Evolutionary conservation across 768 basidiomycete genomes (phyloP).

Genomic region (Rhodocollybia butyracea): DNA sequence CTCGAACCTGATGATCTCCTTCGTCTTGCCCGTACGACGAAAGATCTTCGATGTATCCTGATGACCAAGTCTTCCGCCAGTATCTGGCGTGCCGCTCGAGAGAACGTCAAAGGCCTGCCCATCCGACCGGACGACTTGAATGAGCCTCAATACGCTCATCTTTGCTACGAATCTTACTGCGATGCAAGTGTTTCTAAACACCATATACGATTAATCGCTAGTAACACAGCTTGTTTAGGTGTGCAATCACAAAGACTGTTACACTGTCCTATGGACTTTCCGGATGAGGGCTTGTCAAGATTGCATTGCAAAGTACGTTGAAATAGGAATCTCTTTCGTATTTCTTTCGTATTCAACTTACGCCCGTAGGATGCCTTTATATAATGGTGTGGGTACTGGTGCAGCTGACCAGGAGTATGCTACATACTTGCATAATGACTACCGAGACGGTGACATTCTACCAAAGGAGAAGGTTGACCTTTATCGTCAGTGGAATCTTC

Average conservation of each 20-base stretch:
- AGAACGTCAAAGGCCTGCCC: conserved; percentile 42
- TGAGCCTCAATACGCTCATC: conserved; percentile 49
- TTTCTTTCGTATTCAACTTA: background rate
- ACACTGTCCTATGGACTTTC: conserved; percentile 24
- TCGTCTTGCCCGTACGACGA: conserved; percentile 46
- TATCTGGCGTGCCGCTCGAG: conserved; percentile 46
- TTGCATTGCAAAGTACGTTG: conserved; percentile 20
- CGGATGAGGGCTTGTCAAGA: conserved; percentile 28
- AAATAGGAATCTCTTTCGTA: too few relatives aligned
- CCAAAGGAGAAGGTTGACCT: too few relatives aligned
- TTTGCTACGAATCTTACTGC: conserved; percentile 50
- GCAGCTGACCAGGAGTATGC: too few relatives aligned
- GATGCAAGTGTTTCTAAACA: conserved; percentile 32
- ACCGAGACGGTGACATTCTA: too few relatives aligned
- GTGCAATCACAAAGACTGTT: conserved; percentile 27
- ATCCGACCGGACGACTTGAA: conserved; percentile 44
- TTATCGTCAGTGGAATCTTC: too few relatives aligned
- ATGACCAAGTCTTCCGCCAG: conserved; percentile 41
- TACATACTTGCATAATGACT: too few relatives aligned
- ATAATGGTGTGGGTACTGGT: too few relatives aligned
- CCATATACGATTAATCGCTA: background rate
- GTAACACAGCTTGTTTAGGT: conserved; percentile 20
- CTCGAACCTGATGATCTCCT: conserved; percentile 49
- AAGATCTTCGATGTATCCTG: conserved; percentile 44
- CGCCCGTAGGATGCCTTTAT: too few relatives aligned